Evolutionary conservation across 306 rosid genomes (phyloP).

Genomic region (Phaseolus lunatus): DNA sequence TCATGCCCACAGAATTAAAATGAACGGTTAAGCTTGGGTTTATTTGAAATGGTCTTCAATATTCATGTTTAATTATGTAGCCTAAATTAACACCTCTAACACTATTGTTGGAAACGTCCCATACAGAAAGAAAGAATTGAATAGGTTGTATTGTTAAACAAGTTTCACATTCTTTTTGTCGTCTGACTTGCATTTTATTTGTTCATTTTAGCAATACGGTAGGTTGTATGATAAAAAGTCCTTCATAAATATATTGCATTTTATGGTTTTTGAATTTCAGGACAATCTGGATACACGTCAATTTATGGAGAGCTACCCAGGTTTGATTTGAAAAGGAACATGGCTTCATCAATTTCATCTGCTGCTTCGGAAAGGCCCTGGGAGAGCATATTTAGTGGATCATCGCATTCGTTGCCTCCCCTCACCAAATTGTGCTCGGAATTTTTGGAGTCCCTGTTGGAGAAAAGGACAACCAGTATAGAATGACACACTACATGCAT

Average conservation of each 20-base stretch:
- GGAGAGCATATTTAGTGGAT: slow-evolving; percentile 84
- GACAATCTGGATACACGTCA: slow-evolving; percentile 70
- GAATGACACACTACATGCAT: slow-evolving; percentile 51
- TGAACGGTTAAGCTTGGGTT: background rate
- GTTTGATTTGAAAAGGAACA: slow-evolving; percentile 59
- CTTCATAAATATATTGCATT: background rate
- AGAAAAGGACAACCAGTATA: slow-evolving; percentile 58
- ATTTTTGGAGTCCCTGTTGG: slow-evolving; percentile 77
- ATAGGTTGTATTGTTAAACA: slow-evolving; percentile 5
- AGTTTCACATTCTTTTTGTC: background rate
- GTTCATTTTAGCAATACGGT: background rate
- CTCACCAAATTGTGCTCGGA: slow-evolving; percentile 81
- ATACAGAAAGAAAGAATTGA: background rate
- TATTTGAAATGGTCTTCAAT: background rate
- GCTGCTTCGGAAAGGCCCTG: slow-evolving; percentile 81
- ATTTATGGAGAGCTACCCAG: slow-evolving; percentile 78
- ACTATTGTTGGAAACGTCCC: background rate
- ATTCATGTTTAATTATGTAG: background rate
- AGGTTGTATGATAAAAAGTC: background rate
- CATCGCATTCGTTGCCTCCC: slow-evolving; percentile 84
- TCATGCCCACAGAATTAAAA: background rate
- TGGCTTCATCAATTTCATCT: slow-evolving; percentile 48
- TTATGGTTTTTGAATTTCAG: slow-evolving; percentile 52
- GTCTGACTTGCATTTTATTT: background rate
- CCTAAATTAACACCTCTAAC: background rate